Base-by-base conservation (phyloP, 768 basidiomycete genomes). In the Podaxis sp. region DNA sequence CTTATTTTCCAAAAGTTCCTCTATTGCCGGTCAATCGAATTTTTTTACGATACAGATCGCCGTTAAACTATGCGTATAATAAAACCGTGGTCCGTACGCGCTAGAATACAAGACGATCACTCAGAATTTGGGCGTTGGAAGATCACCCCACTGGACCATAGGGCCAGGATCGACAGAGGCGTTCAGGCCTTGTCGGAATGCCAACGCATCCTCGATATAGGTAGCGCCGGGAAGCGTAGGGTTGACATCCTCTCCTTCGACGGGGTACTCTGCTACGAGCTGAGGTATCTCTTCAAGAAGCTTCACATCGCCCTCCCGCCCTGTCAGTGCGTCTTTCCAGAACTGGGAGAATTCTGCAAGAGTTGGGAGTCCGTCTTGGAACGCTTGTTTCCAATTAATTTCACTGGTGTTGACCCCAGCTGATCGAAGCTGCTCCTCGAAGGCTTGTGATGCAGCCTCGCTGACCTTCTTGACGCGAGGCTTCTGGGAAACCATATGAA, bases 401-500 rank as follows among this genome's bases (percentile, higher is more conserved):
- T 82, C 75, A 54, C 82, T 75, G 59, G 77, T 74, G 39, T 76
- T 80, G 26, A 93, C 77, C 22, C 61, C 61, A 4, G 11, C 4
- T 1, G 48, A 63, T 28, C 24, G 54, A 56, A 57, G 38, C 11
- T 80, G 71, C 12, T 71, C 72, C 63, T 86, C 82, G 65, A 95
- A 90, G 4, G 84, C 87, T 61, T 84, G 75, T 40, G 84, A 80
- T 4, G 92, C 87, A 3, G 84, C 80, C 1, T 77, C 70, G 69
- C 90, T 92, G 71, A 95, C 82, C 65, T 81, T 86, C 69, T 80
- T 82, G 2, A 78, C 77, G 7, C 74, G 82, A 17, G 84, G 82
- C 72, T 84, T 89, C 69, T 87, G 87, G 11, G 93, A 93, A 51
- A 80, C 79, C 75, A 92, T 79, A 66, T 96, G 96, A 52, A 93